Base-by-base conservation (phyloP, 371 early-diverging fungal genomes). In the Rhizopus arrhizus region DNA sequence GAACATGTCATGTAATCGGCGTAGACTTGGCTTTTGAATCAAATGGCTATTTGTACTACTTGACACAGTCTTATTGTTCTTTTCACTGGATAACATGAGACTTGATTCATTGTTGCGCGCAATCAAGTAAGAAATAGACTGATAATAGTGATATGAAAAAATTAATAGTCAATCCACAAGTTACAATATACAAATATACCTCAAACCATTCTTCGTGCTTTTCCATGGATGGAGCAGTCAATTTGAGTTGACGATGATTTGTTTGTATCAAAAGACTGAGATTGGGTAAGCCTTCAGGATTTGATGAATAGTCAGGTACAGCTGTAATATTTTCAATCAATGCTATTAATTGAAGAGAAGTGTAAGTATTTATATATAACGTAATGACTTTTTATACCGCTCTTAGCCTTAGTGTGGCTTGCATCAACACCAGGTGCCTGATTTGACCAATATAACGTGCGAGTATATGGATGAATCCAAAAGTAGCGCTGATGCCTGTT, bases 391-490 rank as follows among this genome's bases (percentile, higher is more conserved):
- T 13, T 65, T 63, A 67, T 80, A 78, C 84, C 80, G 62, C 81
- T 83, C 76, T 83, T 85, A 42, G 77, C 81, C 29, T 74, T 75
- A 35, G 77, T 59, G 64, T 82, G 81, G 49, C 69, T 64, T 8
- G 91, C 91, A 53, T 90, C 85, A 86, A 90, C 89, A 50, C 89
- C 88, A 15, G 90, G 90, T 22, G 83, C 84, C 54, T 76, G 69
- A 53, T 73, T 75, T 60, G 85, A 83, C 91, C 91, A 91, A 64
- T 88, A 85, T 34, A 91, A 65, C 11, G 85, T 85, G 56, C 83
- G 82, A 34, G 87, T 84, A 49, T 89, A 89, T 29, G 91, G 89
- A 61, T 90, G 88, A 33, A 91, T 80, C 91, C 91, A 91, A 47
- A 90, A 85, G 68, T 82, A 91, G 11, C 90, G 78, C 54, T 75